Evolutionary conservation across 345 rosid genomes (phyloP).

Genomic region (Draba incana): DNA sequence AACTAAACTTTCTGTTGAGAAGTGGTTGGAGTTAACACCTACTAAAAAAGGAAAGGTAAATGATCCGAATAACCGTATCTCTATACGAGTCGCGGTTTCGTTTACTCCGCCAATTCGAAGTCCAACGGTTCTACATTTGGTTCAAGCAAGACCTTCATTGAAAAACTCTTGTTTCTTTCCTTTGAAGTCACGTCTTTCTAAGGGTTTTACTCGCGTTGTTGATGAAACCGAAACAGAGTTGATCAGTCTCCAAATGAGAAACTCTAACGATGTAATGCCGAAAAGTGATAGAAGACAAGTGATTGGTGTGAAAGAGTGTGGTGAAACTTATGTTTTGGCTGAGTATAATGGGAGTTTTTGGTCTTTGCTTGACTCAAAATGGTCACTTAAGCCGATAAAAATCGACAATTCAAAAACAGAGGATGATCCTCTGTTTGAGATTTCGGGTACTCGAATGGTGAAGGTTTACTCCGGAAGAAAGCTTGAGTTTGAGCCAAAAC

Average conservation of each 20-base stretch:
- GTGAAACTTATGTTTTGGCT: constrained; percentile 65
- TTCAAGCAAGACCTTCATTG: constrained; percentile 46
- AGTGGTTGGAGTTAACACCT: constrained; percentile 76
- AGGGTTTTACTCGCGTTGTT: constrained; percentile 49
- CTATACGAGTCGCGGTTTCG: constrained; percentile 69
- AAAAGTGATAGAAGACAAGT: constrained; percentile 62
- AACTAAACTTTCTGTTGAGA: constrained; percentile 66
- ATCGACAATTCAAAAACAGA: constrained; percentile 22
- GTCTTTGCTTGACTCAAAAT: constrained; percentile 71
- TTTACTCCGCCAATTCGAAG: constrained; percentile 66
- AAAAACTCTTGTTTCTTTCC: constrained; percentile 71
- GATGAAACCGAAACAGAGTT: constrained; percentile 62
- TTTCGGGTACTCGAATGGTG: constrained; percentile 64
- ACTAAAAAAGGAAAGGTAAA: constrained; percentile 39
- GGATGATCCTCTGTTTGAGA: constrained; percentile 65
- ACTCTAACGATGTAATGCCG: constrained; percentile 43
- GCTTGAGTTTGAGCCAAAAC: constrained; percentile 73
- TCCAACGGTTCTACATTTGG: constrained; percentile 57
- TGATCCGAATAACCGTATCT: constrained; percentile 48
- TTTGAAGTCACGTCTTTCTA: constrained; percentile 50
- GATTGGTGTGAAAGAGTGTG: constrained; percentile 52
- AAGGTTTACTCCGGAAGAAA: constrained; percentile 64
- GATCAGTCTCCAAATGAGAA: constrained; percentile 82
- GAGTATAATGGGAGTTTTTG: constrained; percentile 57
- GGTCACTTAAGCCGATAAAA: constrained; percentile 54